Evolutionary conservation across 768 basidiomycete genomes (phyloP), one percentile per base, ranked within the genome.

Genomic region (Suillus subaureus): DNA sequence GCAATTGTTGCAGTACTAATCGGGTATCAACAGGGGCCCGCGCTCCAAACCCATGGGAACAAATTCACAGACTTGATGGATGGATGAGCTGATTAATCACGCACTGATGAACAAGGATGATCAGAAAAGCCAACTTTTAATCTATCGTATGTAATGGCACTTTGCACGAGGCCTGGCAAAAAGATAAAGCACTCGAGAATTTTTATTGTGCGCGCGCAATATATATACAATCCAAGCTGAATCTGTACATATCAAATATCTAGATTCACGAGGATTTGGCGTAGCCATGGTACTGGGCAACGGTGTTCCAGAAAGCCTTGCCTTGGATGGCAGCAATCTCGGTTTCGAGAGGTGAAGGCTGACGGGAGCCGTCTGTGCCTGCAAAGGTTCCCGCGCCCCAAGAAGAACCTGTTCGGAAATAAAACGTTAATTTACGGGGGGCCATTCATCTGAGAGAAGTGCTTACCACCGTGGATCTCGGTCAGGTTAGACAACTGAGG

Each of bases 361-460:
- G 83, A 69, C 90, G 88, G 18, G 84, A 79, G 33, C 88, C 89
- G 66, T 84, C 82, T 11, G 77, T 72, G 52, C 80, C 82, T 15
- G 89, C 81, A 69, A 85, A 80, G 39, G 90, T 90, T 55, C 90
- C 92, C n/a, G 91, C 88, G 68, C 93, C 93, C 86, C 89, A 96
- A 1, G 93, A 85, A 23, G 89, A 89, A 54, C 91, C 91, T 89
- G 63, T 39, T 61, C n/a, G 28, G 16, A 26, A 54, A 43, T 43
- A 31, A 31, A 57, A 21, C 39, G 45, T 28, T 26, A 15, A 23
- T 18, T 28, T 33, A 3, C 5, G 58, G 15, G 58, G 15, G 16
- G 12, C 58, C 13, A 33, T 5, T 42, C 13, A 28, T 40, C 18
- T 35, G 21, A 23, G 37, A 37, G 16, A 11, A 28, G 21, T 33